These are phyloP conservation scores for Sisymbrium altissimum DNA, from an alignment of 345 rosid species.

Conservation along the genomic window DNA sequence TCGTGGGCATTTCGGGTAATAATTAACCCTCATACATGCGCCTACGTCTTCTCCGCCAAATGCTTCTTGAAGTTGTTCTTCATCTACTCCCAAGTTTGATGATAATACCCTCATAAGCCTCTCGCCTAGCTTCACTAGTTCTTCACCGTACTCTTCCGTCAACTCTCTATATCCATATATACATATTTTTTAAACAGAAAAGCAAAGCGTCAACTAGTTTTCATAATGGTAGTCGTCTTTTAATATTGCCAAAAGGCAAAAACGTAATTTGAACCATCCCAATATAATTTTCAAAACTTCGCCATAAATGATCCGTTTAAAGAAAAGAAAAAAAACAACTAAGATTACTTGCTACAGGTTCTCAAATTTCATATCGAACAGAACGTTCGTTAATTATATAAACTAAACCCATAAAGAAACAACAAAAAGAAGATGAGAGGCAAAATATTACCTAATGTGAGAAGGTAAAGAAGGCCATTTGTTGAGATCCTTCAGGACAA, in stretches of 20 bases:
- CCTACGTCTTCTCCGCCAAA: constrained; percentile 71
- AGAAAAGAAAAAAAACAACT: background rate
- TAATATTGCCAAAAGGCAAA: too few relatives aligned
- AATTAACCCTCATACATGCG: constrained; percentile 77
- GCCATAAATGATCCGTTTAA: constrained; percentile 1
- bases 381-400: background rate
- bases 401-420: background rate
- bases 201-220: background rate
- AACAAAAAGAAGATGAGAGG: background rate
- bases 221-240: too few relatives aligned
- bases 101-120: constrained; percentile 66
- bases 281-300: background rate
- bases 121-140: constrained; percentile 52
- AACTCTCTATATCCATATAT: constrained; percentile 50
- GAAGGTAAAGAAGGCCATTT: constrained; percentile 78
- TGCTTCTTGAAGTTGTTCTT: constrained; percentile 55
- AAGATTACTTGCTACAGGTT: background rate
- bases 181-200: background rate
- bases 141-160: constrained; percentile 65
- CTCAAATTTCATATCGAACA: background rate
- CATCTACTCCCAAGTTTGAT: constrained; percentile 55
- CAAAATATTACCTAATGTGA: constrained; percentile 49
- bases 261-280: background rate
- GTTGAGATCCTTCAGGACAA: constrained; percentile 46
- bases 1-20: constrained; percentile 86